Conservation (phyloP, 495 filamentous ascomycete genomes). For the Penicillium canariense region DNA sequence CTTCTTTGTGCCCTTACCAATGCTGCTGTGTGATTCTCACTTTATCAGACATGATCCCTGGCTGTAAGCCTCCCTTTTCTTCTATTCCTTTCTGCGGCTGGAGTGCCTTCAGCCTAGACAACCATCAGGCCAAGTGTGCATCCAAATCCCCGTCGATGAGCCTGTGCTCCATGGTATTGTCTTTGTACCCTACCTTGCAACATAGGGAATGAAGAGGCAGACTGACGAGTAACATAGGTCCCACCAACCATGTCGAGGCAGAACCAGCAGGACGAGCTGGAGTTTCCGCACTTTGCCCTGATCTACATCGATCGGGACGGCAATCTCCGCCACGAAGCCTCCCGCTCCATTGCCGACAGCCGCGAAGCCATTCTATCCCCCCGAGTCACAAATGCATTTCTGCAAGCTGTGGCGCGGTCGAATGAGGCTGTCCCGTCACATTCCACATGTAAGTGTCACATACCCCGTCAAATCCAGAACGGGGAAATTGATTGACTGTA, state of each 20-base stretch:
- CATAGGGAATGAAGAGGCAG: not conserved
- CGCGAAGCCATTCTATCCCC: constrained; percentile 36
- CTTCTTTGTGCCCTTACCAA: not conserved
- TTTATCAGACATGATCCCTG: constrained; percentile 16
- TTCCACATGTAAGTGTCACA: constrained; percentile 19
- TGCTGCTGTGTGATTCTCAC: not conserved
- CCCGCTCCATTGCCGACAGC: constrained; percentile 33
- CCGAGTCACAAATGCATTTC: constrained; percentile 34
- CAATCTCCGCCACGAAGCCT: constrained; percentile 37
- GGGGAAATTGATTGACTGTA: constrained; percentile 4
- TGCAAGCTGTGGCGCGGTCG: constrained; percentile 36
- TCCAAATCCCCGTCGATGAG: constrained; percentile 2
- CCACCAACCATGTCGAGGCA: constrained; percentile 28
- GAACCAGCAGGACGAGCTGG: constrained; percentile 20
- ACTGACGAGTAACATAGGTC: constrained; percentile 12
- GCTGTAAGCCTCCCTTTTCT: constrained; percentile 14
- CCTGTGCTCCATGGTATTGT: constrained; percentile 15
- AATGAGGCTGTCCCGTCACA: constrained; percentile 13
- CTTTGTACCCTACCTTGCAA: not conserved
- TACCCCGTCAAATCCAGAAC: not conserved
- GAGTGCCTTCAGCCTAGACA: not conserved
- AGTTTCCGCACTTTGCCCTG: constrained; percentile 36
- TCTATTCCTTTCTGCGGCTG: constrained; percentile 6
- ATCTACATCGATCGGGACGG: constrained; percentile 39
- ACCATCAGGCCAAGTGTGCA: constrained; percentile 1